Evolutionary conservation across 2,329 filamentous ascomycete genomes (phyloP).

Genomic region (Keithomyces neogunnii): DNA sequence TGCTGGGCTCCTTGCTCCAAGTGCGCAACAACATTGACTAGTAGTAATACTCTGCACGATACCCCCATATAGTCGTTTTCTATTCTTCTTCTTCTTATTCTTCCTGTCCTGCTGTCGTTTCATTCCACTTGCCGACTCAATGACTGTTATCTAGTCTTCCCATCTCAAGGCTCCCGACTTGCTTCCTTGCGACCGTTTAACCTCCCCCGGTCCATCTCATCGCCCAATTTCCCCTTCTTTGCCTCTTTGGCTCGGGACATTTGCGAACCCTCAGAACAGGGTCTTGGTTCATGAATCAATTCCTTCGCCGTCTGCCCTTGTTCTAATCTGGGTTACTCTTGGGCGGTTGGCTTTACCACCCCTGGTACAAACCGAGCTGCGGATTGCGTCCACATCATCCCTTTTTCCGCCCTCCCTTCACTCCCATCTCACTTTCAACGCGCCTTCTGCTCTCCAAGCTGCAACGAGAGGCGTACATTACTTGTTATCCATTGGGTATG

Average conservation of each 20-base stretch:
- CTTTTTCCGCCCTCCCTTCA: neutral
- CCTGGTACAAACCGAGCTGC: neutral
- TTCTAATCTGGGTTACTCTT: neutral
- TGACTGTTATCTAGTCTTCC: neutral
- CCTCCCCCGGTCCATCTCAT: conserved; percentile 1
- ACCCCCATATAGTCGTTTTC: neutral
- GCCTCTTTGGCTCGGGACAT: conserved; percentile 1
- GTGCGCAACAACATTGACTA: too few relatives aligned
- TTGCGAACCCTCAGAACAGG: conserved; percentile 3
- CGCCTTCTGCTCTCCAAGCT: neutral
- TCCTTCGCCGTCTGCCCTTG: conserved; percentile 1
- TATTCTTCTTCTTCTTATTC: neutral
- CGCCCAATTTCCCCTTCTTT: conserved; percentile 3
- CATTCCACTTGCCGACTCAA: neutral
- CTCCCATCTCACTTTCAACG: neutral
- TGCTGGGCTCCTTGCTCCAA: neutral
- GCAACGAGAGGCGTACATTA: neutral
- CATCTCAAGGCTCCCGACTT: neutral
- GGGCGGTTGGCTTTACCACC: neutral
- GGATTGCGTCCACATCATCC: neutral
- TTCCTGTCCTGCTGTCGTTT: neutral
- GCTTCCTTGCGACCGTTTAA: neutral
- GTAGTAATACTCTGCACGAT: too few relatives aligned
- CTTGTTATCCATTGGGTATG: neutral
- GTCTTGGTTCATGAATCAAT: neutral